Evolutionary conservation across 306 rosid genomes (phyloP).

Genomic region (Dryas alaskensis): DNA sequence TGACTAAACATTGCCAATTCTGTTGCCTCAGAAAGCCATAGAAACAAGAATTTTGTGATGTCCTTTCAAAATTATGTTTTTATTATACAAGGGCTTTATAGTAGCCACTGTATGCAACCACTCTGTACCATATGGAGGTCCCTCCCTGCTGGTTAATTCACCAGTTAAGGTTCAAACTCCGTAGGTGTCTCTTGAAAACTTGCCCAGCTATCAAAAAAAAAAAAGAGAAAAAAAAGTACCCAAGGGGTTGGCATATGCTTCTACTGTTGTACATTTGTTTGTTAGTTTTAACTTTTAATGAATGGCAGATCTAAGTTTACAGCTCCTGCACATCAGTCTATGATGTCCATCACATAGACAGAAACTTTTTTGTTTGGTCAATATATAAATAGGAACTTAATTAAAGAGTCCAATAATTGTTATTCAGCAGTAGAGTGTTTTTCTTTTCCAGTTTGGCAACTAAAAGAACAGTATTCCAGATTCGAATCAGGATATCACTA

Average conservation of each 20-base stretch:
- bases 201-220: background rate
- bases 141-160: background rate
- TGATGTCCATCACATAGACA: no score
- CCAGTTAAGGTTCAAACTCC: background rate
- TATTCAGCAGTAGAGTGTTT: background rate
- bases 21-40: background rate
- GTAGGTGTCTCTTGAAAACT: background rate
- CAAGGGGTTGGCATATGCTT: no score
- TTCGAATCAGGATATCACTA: slow-evolving; percentile 3
- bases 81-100: background rate
- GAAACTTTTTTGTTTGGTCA: no score
- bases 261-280: no score
- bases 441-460: background rate
- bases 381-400: no score
- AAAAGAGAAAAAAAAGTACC: background rate
- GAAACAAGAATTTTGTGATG: background rate
- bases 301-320: no score
- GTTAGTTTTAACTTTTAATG: no score
- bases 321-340: no score
- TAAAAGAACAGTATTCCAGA: background rate
- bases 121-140: slow-evolving; percentile 4
- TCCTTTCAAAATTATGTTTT: background rate
- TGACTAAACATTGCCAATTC: background rate
- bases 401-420: background rate
- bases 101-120: background rate